Conservation (phyloP, 1,284 basidiomycete genomes). For the Trichosporon sp. region DNA sequence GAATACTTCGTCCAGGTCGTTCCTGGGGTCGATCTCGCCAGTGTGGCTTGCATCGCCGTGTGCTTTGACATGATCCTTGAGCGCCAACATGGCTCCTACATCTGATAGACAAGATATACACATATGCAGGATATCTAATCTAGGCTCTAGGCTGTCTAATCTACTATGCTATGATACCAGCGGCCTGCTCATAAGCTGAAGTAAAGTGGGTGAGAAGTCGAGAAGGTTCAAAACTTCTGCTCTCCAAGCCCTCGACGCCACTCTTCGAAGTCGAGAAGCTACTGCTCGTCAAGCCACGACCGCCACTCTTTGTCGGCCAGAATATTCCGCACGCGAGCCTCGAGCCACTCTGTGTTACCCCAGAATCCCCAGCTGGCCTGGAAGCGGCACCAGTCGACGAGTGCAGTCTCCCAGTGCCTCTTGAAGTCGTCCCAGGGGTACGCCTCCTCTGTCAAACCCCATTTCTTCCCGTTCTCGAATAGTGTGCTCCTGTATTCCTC, state of each 20-base stretch:
- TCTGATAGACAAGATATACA: not conserved
- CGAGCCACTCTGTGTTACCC: constrained; percentile 18
- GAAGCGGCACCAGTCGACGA: constrained; percentile 23
- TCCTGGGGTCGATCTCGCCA: not conserved
- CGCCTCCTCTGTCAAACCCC: not conserved
- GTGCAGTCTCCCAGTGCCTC: constrained; percentile 21
- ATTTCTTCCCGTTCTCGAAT: not conserved
- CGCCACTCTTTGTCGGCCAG: constrained; percentile 15
- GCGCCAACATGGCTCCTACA: not conserved
- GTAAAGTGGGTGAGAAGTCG: not conserved
- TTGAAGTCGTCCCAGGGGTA: constrained; percentile 12
- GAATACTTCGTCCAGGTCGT: not conserved
- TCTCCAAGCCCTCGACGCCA: constrained; percentile 12
- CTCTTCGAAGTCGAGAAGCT: not conserved
- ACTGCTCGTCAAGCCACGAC: constrained; percentile 8
- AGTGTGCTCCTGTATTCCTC: constrained; percentile 7
- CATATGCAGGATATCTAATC: not conserved
- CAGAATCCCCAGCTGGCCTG: constrained; percentile 21
- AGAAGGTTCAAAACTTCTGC: not conserved
- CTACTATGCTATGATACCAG: too few species aligned
- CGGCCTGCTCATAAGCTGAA: too few species aligned
- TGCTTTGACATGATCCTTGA: not conserved
- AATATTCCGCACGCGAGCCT: constrained; percentile 12
- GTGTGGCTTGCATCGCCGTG: not conserved
- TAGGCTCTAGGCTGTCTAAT: not conserved